Percentiles rank a stretch among this genome's conserved stretches.
Evolutionary conservation across 1,139 yeast genomes (phyloP).

Genomic region (Candida anutae): DNA sequence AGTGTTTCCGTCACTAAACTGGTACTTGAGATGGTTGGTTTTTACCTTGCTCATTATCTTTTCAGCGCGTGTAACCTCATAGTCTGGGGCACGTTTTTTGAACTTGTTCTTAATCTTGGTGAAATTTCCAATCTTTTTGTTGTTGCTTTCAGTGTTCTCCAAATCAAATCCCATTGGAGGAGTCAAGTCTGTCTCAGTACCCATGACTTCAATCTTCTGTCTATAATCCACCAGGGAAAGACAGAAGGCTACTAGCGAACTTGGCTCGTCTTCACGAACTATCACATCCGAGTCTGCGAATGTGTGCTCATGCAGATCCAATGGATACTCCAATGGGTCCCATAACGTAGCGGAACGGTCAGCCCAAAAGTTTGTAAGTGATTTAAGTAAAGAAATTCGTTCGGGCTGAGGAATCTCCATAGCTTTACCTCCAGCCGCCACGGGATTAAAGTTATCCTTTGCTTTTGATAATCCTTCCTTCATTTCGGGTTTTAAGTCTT

Average conservation of each 20-base stretch:
- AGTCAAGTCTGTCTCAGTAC: slow-evolving; percentile 13
- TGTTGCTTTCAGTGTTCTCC: slow-evolving; percentile 18
- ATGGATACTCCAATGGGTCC: slow-evolving; percentile 86
- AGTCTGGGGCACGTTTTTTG: slow-evolving; percentile 21
- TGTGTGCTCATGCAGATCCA: slow-evolving; percentile 75
- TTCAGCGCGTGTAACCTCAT: slow-evolving; percentile 38
- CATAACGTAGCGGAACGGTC: slow-evolving; percentile 93
- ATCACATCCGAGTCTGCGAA: slow-evolving; percentile 92
- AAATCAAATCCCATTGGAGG: slow-evolving; percentile 11
- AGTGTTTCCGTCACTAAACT: slow-evolving; percentile 80
- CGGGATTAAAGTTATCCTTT: background rate
- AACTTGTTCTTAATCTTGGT: slow-evolving; percentile 39
- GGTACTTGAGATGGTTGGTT: slow-evolving; percentile 87
- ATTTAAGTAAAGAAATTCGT: slow-evolving; percentile 68
- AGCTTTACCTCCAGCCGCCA: slow-evolving; percentile 5
- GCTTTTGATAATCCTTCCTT: slow-evolving; percentile 1
- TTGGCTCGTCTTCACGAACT: slow-evolving; percentile 94
- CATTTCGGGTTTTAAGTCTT: slow-evolving; percentile 1
- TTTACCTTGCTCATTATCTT: slow-evolving; percentile 68
- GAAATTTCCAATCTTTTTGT: slow-evolving; percentile 31
- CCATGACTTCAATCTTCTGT: slow-evolving; percentile 44
- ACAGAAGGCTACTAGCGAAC: slow-evolving; percentile 90
- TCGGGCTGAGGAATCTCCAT: slow-evolving; percentile 46
- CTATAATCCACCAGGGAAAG: slow-evolving; percentile 76
- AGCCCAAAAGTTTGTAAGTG: slow-evolving; percentile 92